These are phyloP conservation scores for Leersia perrieri DNA, from an alignment of 176 grass and related monocot species.

Conservation along the genomic window DNA sequence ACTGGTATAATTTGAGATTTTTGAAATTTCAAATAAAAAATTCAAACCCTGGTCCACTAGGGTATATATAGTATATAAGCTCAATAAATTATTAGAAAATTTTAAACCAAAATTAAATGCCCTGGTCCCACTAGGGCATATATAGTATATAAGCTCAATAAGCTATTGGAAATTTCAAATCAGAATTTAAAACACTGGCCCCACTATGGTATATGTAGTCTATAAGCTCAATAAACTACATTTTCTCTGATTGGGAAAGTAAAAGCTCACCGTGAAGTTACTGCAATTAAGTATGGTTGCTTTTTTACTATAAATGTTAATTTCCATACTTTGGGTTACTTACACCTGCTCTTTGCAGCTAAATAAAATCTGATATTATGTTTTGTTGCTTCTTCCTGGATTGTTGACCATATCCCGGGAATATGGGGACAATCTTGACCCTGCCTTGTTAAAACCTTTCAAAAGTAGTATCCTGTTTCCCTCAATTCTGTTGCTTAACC, in stretches of 20 bases:
- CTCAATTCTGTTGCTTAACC: no score
- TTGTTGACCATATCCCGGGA: background rate
- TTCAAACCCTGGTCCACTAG: background rate
- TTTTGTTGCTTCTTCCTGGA: background rate
- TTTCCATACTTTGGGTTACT: background rate
- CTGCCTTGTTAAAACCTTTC: background rate
- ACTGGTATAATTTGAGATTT: background rate
- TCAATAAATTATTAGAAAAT: background rate
- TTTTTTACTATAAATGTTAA: slow-evolving; percentile 1
- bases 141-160: slow-evolving; percentile 12
- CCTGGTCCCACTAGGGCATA: background rate
- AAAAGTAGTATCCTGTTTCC: background rate
- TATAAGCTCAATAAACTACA: background rate
- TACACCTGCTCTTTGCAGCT: background rate
- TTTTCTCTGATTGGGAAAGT: background rate
- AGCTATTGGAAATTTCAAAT: background rate
- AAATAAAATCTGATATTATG: background rate
- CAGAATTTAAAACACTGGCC: background rate
- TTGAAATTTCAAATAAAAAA: background rate
- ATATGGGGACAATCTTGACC: background rate
- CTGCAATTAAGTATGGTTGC: slow-evolving; percentile 6
- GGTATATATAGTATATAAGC: slow-evolving; percentile 11
- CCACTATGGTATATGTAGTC: slow-evolving; percentile 1
- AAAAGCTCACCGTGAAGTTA: slow-evolving; percentile 1
- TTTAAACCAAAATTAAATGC: background rate